Evolutionary conservation across 495 filamentous ascomycete species (phyloP), one percentile per base, ranked within the genome.

Genomic region (Talaromyces liani): DNA sequence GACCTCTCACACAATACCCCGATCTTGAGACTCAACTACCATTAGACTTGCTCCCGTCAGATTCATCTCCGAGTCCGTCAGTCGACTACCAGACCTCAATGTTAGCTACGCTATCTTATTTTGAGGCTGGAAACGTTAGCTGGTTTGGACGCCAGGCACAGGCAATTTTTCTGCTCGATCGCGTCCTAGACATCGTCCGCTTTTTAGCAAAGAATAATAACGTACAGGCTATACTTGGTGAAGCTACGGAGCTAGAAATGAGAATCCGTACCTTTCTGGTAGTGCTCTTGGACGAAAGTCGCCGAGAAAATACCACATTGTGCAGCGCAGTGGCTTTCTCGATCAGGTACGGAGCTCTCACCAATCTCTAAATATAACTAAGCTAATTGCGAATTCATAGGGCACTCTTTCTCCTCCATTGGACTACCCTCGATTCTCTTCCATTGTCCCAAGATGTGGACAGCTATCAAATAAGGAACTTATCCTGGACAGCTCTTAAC

Each of bases 271-370:
- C 51, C 16, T 62, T 53, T 16, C 27, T 62, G 0, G 60, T 20
- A 8, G 27, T 62, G 18, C 8, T 62, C 3, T 8, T 62, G 16
- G 22, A 34, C n/a, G 60, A 62, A 24, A 62, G 60, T n/a, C 27
- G 45, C 60, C 20, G 29, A 20, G 31, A 54, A 10, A 29, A 54
- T 2, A 53, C 27, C 2, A 20, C 22, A 3, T 54, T 62, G n/a
- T 62, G 60, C 12, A 53, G 34, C 10, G 14, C 60, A 41, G 60
- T 62, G 8, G 60, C 60, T 18, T 41, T 62, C 16, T 51, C 39
- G 16, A 62, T 62, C 41, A 62, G 60, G 60, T 62, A 54, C 2
- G 60, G 2, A 33, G n/a, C 25, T 33, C 2, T 6, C 1, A 58
- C 7, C 10, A 7, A 16, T 29, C 16, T n/a, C n/a, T 1, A 2